Conservation (phyloP, 139 green algal genomes). For the Micractinium sp. region DNA sequence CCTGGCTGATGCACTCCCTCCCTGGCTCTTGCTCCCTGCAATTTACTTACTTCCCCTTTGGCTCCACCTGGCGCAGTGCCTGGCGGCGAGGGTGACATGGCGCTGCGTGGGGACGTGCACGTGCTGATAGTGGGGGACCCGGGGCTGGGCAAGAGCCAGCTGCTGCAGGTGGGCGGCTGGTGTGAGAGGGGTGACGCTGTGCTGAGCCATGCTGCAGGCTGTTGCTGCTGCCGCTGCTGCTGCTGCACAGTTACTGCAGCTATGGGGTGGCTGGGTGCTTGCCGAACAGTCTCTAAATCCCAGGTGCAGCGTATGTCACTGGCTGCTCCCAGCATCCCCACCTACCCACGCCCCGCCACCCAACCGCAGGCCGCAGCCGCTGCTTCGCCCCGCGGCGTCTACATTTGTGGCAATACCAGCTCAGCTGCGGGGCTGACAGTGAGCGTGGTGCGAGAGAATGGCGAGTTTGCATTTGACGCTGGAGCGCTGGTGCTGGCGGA, state of each 20-base stretch:
- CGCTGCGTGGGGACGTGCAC: constrained; percentile 86
- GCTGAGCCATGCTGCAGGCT: no score
- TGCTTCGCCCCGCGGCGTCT: constrained; percentile 85
- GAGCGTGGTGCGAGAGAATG: constrained; percentile 74
- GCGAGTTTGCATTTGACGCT: constrained; percentile 86
- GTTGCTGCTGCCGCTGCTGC: no score
- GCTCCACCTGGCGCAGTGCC: neutral
- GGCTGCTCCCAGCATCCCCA: no score
- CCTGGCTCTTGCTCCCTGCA: no score
- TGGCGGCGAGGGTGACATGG: constrained; percentile 25
- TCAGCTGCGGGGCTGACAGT: constrained; percentile 86
- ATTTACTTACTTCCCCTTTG: no score
- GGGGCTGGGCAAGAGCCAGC: constrained; percentile 89
- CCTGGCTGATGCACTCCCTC: no score
- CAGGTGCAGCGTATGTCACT: no score
- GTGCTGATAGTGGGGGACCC: constrained; percentile 89
- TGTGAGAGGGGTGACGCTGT: no score
- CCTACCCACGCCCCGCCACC: no score
- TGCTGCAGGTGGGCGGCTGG: constrained; percentile 75
- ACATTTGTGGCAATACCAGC: constrained; percentile 90
- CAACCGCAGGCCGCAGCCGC: constrained; percentile 65
- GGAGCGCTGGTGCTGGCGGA: constrained; percentile 90
- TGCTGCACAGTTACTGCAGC: no score
- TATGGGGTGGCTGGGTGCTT: no score
- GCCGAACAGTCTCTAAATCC: no score